Percentiles rank a stretch among this genome's conserved stretches.
Evolutionary conservation across 2,329 filamentous ascomycete species (phyloP).

Genomic region (Phoma herbarum): DNA sequence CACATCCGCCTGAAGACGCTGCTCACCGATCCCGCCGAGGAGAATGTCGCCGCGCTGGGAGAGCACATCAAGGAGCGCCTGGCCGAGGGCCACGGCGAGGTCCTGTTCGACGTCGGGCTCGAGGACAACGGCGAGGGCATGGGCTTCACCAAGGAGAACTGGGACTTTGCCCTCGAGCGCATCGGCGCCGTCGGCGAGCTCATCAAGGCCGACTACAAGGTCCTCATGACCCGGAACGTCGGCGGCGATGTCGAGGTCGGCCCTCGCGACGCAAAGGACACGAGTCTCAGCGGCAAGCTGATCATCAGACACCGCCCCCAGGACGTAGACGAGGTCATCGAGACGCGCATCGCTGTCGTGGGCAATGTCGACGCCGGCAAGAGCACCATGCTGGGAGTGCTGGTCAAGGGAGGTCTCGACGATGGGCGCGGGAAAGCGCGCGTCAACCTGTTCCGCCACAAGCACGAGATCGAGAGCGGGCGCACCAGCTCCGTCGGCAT

Average conservation of each 20-base stretch:
- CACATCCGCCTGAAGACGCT: constrained; percentile 76
- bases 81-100: constrained; percentile 86
- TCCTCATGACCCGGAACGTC: constrained; percentile 91
- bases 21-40: constrained; percentile 67
- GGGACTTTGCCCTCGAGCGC: constrained; percentile 74
- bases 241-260: constrained; percentile 77
- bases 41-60: constrained; percentile 68
- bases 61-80: constrained; percentile 73
- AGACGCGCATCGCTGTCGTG: constrained; percentile 95
- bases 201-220: constrained; percentile 76
- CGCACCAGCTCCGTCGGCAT: constrained; percentile 96
- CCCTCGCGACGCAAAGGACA: constrained; percentile 71
- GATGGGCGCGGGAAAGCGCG: constrained; percentile 93
- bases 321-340: constrained; percentile 86
- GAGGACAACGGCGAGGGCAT: constrained; percentile 91
- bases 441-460: constrained; percentile 95
- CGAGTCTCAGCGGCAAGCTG: constrained; percentile 82
- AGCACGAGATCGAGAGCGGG: constrained; percentile 96
- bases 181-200: constrained; percentile 71
- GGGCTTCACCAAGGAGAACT: constrained; percentile 76
- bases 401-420: constrained; percentile 94
- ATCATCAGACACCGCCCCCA: constrained; percentile 79
- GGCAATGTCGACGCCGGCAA: constrained; percentile 98
- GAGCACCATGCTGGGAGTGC: constrained; percentile 91
- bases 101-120: constrained; percentile 88